phyloP scores from a whole-genome alignment of 1,284 basidiomycete species.

The Xanthoconium separans region DNA sequence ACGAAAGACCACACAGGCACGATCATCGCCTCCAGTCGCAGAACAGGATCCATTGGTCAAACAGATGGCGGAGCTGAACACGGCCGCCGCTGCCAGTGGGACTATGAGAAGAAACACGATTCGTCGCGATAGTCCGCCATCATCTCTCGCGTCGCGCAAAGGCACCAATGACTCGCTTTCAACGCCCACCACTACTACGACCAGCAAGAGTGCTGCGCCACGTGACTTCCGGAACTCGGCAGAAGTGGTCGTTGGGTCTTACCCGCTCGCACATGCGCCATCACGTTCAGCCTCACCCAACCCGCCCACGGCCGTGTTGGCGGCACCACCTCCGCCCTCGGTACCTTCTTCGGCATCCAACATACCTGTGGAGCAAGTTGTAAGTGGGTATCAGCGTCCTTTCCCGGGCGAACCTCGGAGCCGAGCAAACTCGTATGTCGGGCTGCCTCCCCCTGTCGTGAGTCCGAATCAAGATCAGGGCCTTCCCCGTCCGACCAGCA shows the following conservation, averaged over 20 bases:
- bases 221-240: conserved; percentile 66
- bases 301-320: conserved; percentile 71
- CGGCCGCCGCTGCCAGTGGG: conserved; percentile 30
- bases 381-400: conserved; percentile 78
- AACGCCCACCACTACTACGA: conserved; percentile 16
- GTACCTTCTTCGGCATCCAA: conserved; percentile 43
- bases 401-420: conserved; percentile 79
- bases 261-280: conserved; percentile 46
- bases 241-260: conserved; percentile 72
- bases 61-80: conserved; percentile 59
- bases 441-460: conserved; percentile 22
- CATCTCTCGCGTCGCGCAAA: conserved; percentile 23
- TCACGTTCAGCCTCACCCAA: conserved; percentile 77
- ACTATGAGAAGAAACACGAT: conserved; percentile 20
- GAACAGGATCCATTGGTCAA: conserved; percentile 73
- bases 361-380: conserved; percentile 66
- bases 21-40: conserved; percentile 31
- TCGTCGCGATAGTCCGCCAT: conserved; percentile 22
- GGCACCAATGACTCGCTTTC: conserved; percentile 28
- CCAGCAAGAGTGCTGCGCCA: conserved; percentile 9
- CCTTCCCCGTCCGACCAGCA: conserved; percentile 47
- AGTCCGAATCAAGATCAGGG: conserved; percentile 39
- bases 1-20: conserved; percentile 20
- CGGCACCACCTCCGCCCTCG: conserved; percentile 52
- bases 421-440: conserved; percentile 46